A percentile compares a stretch with the other conserved stretches of the same genome.
Conservation (phyloP, 768 basidiomycete genomes). For the Kondoa malvinella region DNA sequence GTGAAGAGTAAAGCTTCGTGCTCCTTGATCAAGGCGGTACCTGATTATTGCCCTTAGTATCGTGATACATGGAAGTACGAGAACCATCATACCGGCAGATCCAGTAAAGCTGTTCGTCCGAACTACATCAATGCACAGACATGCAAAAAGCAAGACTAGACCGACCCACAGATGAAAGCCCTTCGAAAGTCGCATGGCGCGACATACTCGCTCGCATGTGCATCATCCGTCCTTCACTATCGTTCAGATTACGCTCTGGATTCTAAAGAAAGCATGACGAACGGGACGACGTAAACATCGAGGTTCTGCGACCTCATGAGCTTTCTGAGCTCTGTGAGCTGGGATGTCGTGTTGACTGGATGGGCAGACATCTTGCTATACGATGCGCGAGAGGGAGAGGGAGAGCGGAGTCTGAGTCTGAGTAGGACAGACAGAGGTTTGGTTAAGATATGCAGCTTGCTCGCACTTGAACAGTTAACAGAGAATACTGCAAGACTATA, state of each 20-base stretch:
- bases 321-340: conserved; percentile 9
- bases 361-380: background rate
- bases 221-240: conserved; percentile 56
- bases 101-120: conserved; percentile 40
- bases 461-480: background rate
- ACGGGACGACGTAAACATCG: conserved; percentile 10
- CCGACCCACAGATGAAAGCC: conserved; percentile 78
- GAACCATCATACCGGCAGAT: conserved; percentile 50
- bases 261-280: background rate
- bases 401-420: background rate
- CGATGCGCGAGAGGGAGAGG: background rate
- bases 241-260: background rate
- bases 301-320: conserved; percentile 7
- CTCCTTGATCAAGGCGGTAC: conserved; percentile 57
- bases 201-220: conserved; percentile 45
- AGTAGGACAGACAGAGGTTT: background rate
- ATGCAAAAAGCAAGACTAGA: background rate
- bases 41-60: conserved; percentile 30
- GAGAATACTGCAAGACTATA: background rate
- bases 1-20: conserved; percentile 70
- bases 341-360: background rate
- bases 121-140: background rate
- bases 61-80: background rate
- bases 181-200: conserved; percentile 36
- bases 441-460: too few relatives aligned